Evolutionary conservation across 768 basidiomycete species (phyloP).

Genomic region (Tulasnella sp.): DNA sequence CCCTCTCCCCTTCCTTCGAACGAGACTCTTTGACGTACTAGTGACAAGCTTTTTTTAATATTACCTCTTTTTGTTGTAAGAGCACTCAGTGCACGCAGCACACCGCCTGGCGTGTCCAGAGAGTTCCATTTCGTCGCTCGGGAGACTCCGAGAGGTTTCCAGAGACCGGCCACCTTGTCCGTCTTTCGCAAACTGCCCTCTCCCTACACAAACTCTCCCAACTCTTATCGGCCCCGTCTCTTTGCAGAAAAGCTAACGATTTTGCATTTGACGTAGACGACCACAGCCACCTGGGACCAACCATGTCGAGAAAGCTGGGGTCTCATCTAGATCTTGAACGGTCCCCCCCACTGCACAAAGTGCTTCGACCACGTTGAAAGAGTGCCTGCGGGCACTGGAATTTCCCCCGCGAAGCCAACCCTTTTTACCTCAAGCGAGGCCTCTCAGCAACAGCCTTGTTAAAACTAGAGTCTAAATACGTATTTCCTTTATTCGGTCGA

Average conservation of each 20-base stretch:
- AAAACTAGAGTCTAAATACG: neutral
- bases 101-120: too few relatives aligned
- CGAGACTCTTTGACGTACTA: neutral
- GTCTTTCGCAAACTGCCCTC: neutral
- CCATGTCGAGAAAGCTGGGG: neutral
- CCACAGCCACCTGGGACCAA: neutral
- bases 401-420: neutral
- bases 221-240: neutral
- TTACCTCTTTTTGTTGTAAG: neutral
- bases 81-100: neutral
- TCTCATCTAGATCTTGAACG: neutral
- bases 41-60: neutral
- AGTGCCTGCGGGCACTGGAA: neutral
- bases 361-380: constrained; percentile 2
- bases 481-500: neutral
- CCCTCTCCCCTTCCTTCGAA: too few relatives aligned
- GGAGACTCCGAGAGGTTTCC: neutral
- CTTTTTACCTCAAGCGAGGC: neutral
- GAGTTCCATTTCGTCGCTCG: neutral
- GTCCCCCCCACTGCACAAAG: neutral
- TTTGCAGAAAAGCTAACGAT: neutral
- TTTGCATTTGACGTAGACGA: neutral
- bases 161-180: neutral
- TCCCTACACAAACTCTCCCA: neutral
- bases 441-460: neutral